Conservation (phyloP, 805 yeast species). For the Candida dendrica region DNA sequence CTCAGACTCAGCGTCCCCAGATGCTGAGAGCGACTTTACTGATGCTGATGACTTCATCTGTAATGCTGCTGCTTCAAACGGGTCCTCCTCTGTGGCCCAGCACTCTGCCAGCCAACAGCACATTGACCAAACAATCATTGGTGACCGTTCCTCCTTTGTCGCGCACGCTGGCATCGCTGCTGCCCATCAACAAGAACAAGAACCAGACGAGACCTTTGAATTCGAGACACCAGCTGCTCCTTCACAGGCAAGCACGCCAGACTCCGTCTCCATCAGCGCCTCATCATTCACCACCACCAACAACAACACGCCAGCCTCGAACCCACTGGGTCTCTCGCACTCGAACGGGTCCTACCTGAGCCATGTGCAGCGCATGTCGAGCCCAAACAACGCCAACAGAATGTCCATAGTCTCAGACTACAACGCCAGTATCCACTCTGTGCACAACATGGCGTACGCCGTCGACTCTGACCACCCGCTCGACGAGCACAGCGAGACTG, state of each 20-base stretch:
- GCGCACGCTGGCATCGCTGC: not conserved
- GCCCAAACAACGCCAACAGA: conserved; percentile 6
- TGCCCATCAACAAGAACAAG: not conserved
- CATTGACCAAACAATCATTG: not conserved
- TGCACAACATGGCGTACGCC: conserved; percentile 10
- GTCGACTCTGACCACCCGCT: not conserved
- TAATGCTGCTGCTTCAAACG: conserved; percentile 2
- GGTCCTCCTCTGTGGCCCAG: not conserved
- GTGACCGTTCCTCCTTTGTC: not conserved
- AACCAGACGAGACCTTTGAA: not conserved
- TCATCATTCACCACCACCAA: too few relatives aligned
- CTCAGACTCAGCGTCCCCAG: conserved; percentile 1
- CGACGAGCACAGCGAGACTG: not conserved
- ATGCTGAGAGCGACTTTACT: conserved; percentile 9
- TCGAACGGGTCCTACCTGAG: not conserved
- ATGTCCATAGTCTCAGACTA: conserved; percentile 20
- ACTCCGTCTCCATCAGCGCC: not conserved
- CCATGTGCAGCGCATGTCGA: not conserved
- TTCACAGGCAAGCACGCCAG: not conserved
- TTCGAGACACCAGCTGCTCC: not conserved
- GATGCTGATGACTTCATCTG: conserved; percentile 17
- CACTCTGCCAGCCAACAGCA: not conserved
- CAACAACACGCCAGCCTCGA: too few relatives aligned
- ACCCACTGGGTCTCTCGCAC: not conserved
- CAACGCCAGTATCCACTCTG: conserved; percentile 20